Evolutionary conservation across 257 asterid genomes (phyloP), one percentile per base, ranked within the genome.

Genomic region (Rauvolfia tetraphylla): DNA sequence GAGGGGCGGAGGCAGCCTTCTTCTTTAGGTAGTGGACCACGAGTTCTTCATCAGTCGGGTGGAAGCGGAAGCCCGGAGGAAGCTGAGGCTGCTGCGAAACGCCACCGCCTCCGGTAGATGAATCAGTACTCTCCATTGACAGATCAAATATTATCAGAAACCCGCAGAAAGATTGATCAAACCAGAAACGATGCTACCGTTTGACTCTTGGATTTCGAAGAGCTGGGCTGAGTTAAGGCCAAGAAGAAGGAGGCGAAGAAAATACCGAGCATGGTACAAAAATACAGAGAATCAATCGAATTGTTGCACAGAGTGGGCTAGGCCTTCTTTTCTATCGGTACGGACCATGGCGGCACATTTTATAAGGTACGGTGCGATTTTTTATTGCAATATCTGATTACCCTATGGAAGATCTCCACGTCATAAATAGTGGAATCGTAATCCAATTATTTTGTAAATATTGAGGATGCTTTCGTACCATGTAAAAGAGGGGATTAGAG

Each of bases 51-150:
- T 87, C 90, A 3, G 90, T 87, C 1, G 90, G 90, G 75, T 87
- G 90, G 81, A 87, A 87, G 46, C 90, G 88, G 34, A 87, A 87
- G 14, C 88, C 88, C n/a, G 88, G 90, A 15, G 87, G 88, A 23
- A 87, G 83, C n/a, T 84, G 87, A 14, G 88, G 88, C 69, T 84
- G 88, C 75, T 79, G 87, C 17, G 82, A 71, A 63, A 76, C 73
- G 20, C 72, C 72, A 2, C 71, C 71, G 7, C 72, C 72, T 0
- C 81, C 81, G n/a, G 79, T 80, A 25, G 88, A 82, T 48, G 88
- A 82, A 76, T 84, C 88, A 4, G 88, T 81, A 51, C 86, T 80
- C 68, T 84, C 88, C 88, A 84, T 84, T 33, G 34, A 46, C n/a
- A 20, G 41, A 31, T 31, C 66, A 15, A 38, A 39, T 27, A 31